Evolutionary conservation across 352 stramenopile genomes (phyloP).

Genomic region (Globisporangium radiosum): DNA sequence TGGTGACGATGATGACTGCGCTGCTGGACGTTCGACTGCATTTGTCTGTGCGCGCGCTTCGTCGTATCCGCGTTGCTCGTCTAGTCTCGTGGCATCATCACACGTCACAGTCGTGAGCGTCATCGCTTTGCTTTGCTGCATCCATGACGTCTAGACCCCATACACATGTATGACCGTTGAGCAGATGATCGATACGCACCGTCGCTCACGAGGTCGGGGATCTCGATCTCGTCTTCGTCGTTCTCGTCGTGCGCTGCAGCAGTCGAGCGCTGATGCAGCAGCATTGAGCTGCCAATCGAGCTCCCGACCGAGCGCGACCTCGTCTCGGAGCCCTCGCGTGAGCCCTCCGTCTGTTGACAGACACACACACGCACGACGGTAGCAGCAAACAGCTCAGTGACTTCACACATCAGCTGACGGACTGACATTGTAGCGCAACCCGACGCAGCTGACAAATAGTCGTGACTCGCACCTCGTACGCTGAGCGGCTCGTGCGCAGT

Average conservation of each 20-base stretch:
- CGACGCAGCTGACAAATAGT: too few relatives aligned
- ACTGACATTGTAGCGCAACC: too few relatives aligned
- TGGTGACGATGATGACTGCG: not conserved
- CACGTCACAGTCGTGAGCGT: not conserved
- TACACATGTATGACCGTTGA: not conserved
- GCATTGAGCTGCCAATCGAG: not conserved
- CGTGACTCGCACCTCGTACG: not conserved
- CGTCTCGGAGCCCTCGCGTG: not conserved
- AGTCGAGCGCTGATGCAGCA: not conserved
- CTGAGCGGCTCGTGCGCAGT: not conserved
- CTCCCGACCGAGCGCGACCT: conserved; percentile 2
- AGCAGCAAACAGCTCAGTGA: too few relatives aligned
- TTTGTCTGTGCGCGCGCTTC: not conserved
- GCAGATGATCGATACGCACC: not conserved
- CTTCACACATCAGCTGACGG: too few relatives aligned
- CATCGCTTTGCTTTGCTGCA: not conserved
- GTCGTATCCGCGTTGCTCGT: not conserved
- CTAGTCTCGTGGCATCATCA: not conserved
- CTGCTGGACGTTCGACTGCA: not conserved
- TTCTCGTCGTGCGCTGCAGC: not conserved
- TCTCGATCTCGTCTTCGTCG: not conserved
- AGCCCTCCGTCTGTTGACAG: not conserved
- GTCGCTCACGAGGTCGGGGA: conserved; percentile 1
- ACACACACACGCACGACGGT: too few relatives aligned
- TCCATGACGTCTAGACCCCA: not conserved